Conservation (phyloP, 1,139 yeast species). For the Debaryomyces sp. region DNA sequence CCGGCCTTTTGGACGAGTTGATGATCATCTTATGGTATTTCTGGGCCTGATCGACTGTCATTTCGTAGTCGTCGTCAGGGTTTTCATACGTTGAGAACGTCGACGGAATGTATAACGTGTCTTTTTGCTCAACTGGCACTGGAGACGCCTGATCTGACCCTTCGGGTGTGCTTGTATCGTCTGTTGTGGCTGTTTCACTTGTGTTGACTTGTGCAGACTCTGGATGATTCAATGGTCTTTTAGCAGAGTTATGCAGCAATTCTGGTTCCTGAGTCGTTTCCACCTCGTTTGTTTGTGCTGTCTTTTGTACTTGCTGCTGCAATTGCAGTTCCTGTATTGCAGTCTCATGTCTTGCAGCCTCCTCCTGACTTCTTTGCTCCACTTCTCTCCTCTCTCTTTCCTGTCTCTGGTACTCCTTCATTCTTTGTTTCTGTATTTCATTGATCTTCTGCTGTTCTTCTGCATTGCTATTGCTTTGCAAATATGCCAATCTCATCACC, state of each 20-base stretch:
- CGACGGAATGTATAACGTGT: constrained; percentile 24
- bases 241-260: background rate
- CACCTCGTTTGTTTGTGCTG: background rate
- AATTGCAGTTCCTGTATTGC: background rate
- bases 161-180: background rate
- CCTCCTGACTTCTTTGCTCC: background rate
- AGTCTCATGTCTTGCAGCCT: background rate
- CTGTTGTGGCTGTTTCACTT: background rate
- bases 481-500: constrained; percentile 24
- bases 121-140: background rate
- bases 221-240: background rate
- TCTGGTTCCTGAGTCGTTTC: background rate
- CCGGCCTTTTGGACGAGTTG: constrained; percentile 30
- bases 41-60: constrained; percentile 56
- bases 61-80: constrained; percentile 50
- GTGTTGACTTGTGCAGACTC: background rate
- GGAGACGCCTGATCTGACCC: background rate
- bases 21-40: constrained; percentile 53
- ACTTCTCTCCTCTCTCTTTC: constrained; percentile 1
- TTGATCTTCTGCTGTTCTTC: constrained; percentile 12
- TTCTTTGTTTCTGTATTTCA: constrained; percentile 8
- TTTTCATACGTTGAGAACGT: constrained; percentile 31
- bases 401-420: constrained; percentile 7
- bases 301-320: background rate
- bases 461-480: constrained; percentile 7